Percentiles rank a stretch among this genome's conserved stretches.
Evolutionary conservation across 371 early-diverging fungal genomes (phyloP).

Genomic region (Thermomucor indicae-seudaticae): DNA sequence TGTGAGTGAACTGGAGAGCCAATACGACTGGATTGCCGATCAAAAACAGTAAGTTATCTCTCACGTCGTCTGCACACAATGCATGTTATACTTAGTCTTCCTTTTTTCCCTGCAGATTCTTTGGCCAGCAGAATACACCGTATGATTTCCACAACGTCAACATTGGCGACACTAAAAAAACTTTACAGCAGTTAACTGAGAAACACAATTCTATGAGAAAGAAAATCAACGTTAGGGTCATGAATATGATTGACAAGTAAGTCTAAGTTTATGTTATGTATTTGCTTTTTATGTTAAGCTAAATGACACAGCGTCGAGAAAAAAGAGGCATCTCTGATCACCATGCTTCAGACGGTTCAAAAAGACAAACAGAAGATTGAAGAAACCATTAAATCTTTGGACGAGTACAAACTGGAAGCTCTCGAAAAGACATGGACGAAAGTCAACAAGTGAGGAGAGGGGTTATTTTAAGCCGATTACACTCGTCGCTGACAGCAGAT

Average conservation of each 20-base stretch:
- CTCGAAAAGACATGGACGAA: slow-evolving; percentile 86
- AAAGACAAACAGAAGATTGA: slow-evolving; percentile 94
- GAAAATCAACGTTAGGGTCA: slow-evolving; percentile 90
- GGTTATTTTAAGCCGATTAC: too few species aligned
- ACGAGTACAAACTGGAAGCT: slow-evolving; percentile 87
- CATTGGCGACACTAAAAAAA: slow-evolving; percentile 65
- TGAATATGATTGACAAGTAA: slow-evolving; percentile 90
- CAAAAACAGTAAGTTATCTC: slow-evolving; percentile 66
- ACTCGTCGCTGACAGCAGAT: too few species aligned
- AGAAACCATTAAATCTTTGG: slow-evolving; percentile 85
- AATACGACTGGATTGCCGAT: slow-evolving; percentile 86
- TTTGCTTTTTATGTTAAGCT: background rate
- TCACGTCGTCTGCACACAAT: background rate
- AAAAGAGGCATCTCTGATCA: slow-evolving; percentile 77
- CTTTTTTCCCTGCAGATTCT: slow-evolving; percentile 42
- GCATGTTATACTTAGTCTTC: background rate
- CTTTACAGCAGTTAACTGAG: slow-evolving; percentile 66
- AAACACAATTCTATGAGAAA: slow-evolving; percentile 78
- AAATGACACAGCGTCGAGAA: slow-evolving; percentile 70
- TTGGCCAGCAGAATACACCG: slow-evolving; percentile 76
- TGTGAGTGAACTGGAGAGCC: slow-evolving; percentile 51
- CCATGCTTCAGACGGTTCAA: slow-evolving; percentile 85
- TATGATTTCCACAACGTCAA: slow-evolving; percentile 80
- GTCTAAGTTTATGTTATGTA: slow-evolving; percentile 3
- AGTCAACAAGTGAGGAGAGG: slow-evolving; percentile 73